These are phyloP conservation scores for Moringa oleifera DNA, from an alignment of 345 rosid genomes.

Conservation along the genomic window DNA sequence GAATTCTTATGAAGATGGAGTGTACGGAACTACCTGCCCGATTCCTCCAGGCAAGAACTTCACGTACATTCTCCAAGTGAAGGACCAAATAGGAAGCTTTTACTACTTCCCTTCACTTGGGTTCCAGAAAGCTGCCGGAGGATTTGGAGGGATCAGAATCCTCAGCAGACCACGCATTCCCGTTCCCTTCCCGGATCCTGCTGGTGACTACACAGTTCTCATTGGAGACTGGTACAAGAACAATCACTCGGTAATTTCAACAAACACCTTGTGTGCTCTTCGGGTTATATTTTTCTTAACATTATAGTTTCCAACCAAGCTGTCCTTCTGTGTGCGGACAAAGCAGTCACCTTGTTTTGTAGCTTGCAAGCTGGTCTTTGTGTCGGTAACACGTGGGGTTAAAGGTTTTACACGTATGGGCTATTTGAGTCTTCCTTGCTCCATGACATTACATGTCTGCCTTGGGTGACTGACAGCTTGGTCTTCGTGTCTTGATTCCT, in stretches of 20 bases:
- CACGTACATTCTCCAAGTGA: conserved; percentile 70
- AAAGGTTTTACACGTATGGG: neutral
- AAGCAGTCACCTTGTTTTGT: too few species aligned
- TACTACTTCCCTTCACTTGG: conserved; percentile 71
- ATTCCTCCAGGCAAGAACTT: conserved; percentile 83
- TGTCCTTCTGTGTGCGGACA: too few species aligned
- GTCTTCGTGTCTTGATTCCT: neutral
- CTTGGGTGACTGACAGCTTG: neutral
- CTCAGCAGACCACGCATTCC: conserved; percentile 70
- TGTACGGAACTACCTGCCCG: conserved; percentile 81
- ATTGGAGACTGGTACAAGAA: conserved; percentile 78
- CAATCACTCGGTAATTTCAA: conserved; percentile 57
- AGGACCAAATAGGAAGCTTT: conserved; percentile 76
- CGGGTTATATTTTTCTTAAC: too few species aligned
- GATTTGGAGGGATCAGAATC: conserved; percentile 62
- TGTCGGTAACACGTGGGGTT: neutral
- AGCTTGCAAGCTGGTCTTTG: neutral
- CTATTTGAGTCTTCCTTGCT: too few species aligned
- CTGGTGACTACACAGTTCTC: conserved; percentile 66
- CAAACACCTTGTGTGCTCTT: neutral
- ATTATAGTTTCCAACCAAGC: too few species aligned
- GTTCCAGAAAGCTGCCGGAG: conserved; percentile 83
- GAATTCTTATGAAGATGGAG: conserved; percentile 79
- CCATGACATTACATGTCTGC: neutral
- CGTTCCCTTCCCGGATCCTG: conserved; percentile 61